Base-by-base conservation (phyloP, 1,284 basidiomycete species). In the Melampsora americana region DNA sequence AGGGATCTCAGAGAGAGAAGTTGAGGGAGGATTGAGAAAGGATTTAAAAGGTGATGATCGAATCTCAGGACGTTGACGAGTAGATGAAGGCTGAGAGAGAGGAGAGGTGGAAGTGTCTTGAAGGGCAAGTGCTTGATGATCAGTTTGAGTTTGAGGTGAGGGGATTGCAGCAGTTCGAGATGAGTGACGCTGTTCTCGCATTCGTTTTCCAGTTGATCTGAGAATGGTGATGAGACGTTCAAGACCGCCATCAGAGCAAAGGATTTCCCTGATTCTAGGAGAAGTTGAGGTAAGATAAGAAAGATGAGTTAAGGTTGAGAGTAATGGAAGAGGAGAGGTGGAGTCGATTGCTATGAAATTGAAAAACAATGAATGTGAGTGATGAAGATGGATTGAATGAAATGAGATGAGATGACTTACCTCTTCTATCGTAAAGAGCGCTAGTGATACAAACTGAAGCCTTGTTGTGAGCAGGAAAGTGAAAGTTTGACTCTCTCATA, bases 271-370 rank as follows among this genome's bases (percentile, higher is more conserved):
- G 84, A 99, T 98, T 78, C 95, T 89, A 3, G 95, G 95, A 0
- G 94, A 97, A 6, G 95, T 98, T 1, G 94, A 95, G 7, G 95
- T 97, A 80, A 99, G 90, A 84, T 97, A 96, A 68, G 92, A 92
- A 77, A 99, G 90, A 84, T 98, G 93, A 68, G 93, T 95, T 77
- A 99, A 90, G 64, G 95, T 97, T 85, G 97, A 98, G 86, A 97
- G 91, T 68, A 99, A 86, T 20, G 95, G 94, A 66, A 99, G 86
- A 4, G 93, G 88, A 1, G 93, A 90, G 78, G 90, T 90, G 71
- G 93, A 92, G 85, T 99, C 96, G 82, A 99, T 89, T 12, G 95
- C 95, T 97, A 83, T 14, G 59, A 35, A 71, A 75, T 5, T 30
- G 56, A 11, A 0, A 23, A 66, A 28, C 7, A 6, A 16, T 7